phyloP scores from a whole-genome alignment of 2,329 filamentous ascomycete species.

The Fusarium pseudoanthophilum region DNA sequence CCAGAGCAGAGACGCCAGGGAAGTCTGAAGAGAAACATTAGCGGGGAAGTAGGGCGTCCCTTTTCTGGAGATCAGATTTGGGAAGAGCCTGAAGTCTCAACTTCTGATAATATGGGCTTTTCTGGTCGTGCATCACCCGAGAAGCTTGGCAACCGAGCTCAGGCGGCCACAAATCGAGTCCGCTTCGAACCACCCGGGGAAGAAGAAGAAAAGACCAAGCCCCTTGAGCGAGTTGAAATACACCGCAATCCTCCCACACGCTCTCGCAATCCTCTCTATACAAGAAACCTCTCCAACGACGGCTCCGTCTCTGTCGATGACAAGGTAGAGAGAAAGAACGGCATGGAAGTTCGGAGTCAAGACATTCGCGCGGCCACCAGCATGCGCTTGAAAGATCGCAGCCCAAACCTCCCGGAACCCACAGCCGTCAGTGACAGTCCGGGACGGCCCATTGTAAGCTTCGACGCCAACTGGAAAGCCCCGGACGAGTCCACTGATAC shows the following conservation, averaged over 20 bases:
- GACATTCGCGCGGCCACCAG: slow-evolving; percentile 92
- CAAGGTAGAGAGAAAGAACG: slow-evolving; percentile 73
- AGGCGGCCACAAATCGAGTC: slow-evolving; percentile 47
- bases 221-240: slow-evolving; percentile 73
- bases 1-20: slow-evolving; percentile 66
- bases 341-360: slow-evolving; percentile 83
- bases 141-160: slow-evolving; percentile 49
- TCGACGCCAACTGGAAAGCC: slow-evolving; percentile 84
- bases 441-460: slow-evolving; percentile 96
- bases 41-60: slow-evolving; percentile 72
- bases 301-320: slow-evolving; percentile 50
- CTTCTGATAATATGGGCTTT: slow-evolving; percentile 20
- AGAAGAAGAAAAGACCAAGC: slow-evolving; percentile 50
- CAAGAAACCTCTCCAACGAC: slow-evolving; percentile 65
- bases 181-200: slow-evolving; percentile 56
- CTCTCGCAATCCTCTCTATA: slow-evolving; percentile 84
- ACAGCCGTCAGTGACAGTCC: slow-evolving; percentile 90
- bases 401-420: slow-evolving; percentile 85
- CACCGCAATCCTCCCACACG: slow-evolving; percentile 86
- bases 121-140: slow-evolving; percentile 48
- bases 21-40: slow-evolving; percentile 75
- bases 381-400: slow-evolving; percentile 88
- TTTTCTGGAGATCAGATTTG: slow-evolving; percentile 86
- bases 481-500: slow-evolving; percentile 76
- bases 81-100: slow-evolving; percentile 77